phyloP scores from a whole-genome alignment of 2,329 filamentous ascomycete species.

The Aspergillus sp. region DNA sequence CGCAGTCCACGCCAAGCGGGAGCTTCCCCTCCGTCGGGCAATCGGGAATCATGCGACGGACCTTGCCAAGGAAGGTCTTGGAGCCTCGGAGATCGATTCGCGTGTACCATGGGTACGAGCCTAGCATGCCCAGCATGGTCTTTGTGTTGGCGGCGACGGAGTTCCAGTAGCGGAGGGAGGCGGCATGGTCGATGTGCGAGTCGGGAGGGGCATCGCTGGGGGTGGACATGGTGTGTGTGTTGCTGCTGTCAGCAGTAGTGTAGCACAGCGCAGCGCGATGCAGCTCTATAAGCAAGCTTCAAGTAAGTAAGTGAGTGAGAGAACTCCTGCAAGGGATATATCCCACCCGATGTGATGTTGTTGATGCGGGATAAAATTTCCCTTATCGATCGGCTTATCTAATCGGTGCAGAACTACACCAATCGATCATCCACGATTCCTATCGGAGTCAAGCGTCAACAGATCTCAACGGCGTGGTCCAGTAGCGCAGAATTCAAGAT shows the following conservation, averaged over 20 bases:
- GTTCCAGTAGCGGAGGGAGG: slow-evolving; percentile 42
- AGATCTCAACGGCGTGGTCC: neutral
- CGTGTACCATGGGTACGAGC: slow-evolving; percentile 68
- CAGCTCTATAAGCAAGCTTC: neutral
- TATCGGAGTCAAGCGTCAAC: neutral
- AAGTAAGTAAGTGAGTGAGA: neutral
- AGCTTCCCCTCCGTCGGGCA: slow-evolving; percentile 22
- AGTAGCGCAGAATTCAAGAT: slow-evolving; percentile 1
- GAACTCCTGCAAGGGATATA: neutral
- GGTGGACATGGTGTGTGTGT: neutral
- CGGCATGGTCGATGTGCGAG: slow-evolving; percentile 36
- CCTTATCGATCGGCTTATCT: slow-evolving; percentile 4
- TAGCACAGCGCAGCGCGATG: neutral
- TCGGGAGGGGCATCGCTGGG: slow-evolving; percentile 13
- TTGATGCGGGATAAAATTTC: neutral
- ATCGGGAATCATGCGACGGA: slow-evolving; percentile 45
- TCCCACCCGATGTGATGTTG: neutral
- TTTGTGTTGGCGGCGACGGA: slow-evolving; percentile 49
- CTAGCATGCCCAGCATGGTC: slow-evolving; percentile 61
- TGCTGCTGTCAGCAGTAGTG: too few relatives aligned
- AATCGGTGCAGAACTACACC: slow-evolving; percentile 6
- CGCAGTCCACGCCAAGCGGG: slow-evolving; percentile 58
- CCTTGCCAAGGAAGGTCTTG: slow-evolving; percentile 66
- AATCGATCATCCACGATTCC: neutral
- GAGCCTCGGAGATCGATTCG: slow-evolving; percentile 71